Base-by-base conservation (phyloP, 1,284 basidiomycete genomes). In the Mycosarcoma mackinlayi region DNA sequence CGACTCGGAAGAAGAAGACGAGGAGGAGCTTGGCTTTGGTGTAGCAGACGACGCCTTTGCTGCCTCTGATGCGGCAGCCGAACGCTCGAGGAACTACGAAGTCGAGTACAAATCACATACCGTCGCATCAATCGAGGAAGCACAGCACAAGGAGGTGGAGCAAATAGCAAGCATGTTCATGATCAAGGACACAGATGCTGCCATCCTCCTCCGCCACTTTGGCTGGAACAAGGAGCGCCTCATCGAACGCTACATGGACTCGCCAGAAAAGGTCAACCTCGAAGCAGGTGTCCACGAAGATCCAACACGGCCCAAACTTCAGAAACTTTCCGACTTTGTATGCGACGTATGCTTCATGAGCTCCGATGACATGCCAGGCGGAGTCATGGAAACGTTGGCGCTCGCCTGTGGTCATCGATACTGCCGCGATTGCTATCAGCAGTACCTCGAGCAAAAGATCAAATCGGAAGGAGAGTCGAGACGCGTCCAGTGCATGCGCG, bases 181-280 rank as follows among this genome's bases (percentile, higher is more conserved):
- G 58, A 70, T 78, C 61, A 78, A 78, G 56, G 64, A 75, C 16
- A 75, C 71, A 23, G 80, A 82, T 41, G 93, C 94, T 2, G 88
- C 90, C 1, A 86, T 94, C 42, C 86, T 98, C 6, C 86, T 98
- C 44, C 89, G 94, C 28, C 86, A 93, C 84, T 89, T 91, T 86
- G 86, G 87, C 44, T 98, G 95, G 95, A 98, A 98, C 86, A 92
- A 92, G 80, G 95, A 98, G 84, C 90, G 90, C 60, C 87, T 98
- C n/a, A 81, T 85, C 61, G 84, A 85, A 50, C 75, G 64, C 27
- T 81, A 80, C 68, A 82, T 81, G 81, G 80, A 81, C 25, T 50
- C 59, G 10, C 64, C 77, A 9, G 80, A 79, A 14, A 50, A 71
- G 42, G 75, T 80, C 45, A 75, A 73, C 18, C 53, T 74, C 38